phyloP scores from a whole-genome alignment of 768 basidiomycete species.

The Tricholomella constricta region DNA sequence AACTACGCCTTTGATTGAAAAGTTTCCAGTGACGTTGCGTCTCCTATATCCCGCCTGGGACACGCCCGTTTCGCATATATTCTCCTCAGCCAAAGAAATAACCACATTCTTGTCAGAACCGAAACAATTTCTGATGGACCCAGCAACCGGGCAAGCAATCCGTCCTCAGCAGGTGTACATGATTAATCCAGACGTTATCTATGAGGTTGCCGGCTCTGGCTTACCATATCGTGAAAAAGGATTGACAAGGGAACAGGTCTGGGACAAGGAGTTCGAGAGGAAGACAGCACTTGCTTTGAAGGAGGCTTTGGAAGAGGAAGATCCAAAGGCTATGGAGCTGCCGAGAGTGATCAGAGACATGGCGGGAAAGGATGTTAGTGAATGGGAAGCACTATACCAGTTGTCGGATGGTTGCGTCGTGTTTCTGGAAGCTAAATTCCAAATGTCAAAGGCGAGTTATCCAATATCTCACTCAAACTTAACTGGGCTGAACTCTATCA shows the following conservation, averaged over 20 bases:
- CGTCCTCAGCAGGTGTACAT: too few species aligned
- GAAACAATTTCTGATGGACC: too few species aligned
- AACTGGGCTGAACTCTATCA: slow-evolving; percentile 6
- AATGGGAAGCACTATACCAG: slow-evolving; percentile 12
- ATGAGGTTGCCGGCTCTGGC: background rate
- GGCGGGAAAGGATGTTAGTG: slow-evolving; percentile 9
- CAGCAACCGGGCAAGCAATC: too few species aligned
- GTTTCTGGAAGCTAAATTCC: slow-evolving; percentile 11
- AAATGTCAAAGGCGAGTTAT: slow-evolving; percentile 9
- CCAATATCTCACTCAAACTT: slow-evolving; percentile 6
- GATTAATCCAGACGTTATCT: background rate
- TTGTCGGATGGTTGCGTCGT: slow-evolving; percentile 9
- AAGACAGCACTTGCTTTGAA: slow-evolving; percentile 4
- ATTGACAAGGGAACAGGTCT: slow-evolving; percentile 2
- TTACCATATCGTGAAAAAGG: slow-evolving; percentile 2
- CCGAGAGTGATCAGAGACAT: background rate
- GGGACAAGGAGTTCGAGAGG: slow-evolving; percentile 2
- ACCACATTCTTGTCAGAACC: too few species aligned
- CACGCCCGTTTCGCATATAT: too few species aligned
- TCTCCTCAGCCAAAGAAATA: too few species aligned
- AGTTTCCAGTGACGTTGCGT: background rate
- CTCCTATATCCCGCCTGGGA: too few species aligned
- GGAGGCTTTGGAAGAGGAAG: slow-evolving; percentile 1
- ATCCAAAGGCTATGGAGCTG: background rate
- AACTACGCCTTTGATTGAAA: slow-evolving; percentile 1